Conservation (phyloP, 208 protist genomes). For the Herpetomonas tarakana region DNA sequence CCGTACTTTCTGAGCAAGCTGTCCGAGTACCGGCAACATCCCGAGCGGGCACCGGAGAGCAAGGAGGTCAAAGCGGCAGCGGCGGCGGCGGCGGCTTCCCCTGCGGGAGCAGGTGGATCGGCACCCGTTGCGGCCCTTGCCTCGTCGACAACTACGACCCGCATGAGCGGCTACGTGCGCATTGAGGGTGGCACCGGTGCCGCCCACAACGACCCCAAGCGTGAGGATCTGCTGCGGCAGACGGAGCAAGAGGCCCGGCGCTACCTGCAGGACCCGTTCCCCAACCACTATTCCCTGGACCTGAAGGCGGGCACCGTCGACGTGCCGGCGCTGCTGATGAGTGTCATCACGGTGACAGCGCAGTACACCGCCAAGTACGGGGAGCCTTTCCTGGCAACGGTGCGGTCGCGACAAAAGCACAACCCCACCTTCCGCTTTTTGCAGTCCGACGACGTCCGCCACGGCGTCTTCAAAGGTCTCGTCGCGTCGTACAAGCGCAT, state of each 20-base stretch:
- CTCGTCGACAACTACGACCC: conserved; percentile 46
- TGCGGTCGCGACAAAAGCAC: conserved; percentile 54
- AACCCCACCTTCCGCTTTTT: conserved; percentile 79
- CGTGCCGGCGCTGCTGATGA: conserved; percentile 61
- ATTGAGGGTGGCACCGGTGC: conserved; percentile 57
- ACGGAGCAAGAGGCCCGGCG: conserved; percentile 68
- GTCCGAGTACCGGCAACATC: conserved; percentile 74
- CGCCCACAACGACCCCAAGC: conserved; percentile 39
- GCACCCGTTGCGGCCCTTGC: background rate
- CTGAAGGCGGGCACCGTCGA: conserved; percentile 61
- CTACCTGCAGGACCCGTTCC: conserved; percentile 79
- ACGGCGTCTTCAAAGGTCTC: conserved; percentile 66
- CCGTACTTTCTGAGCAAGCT: conserved; percentile 87
- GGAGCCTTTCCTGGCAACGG: conserved; percentile 55
- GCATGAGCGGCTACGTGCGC: conserved; percentile 38
- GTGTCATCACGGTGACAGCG: conserved; percentile 70
- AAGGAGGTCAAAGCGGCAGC: conserved; percentile 15
- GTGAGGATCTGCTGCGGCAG: conserved; percentile 65
- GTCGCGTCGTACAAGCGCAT: conserved; percentile 78
- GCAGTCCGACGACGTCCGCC: conserved; percentile 66
- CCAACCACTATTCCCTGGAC: conserved; percentile 65
- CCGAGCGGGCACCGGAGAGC: conserved; percentile 53
- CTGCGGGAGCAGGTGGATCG: conserved; percentile 18
- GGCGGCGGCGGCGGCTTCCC: conserved; percentile 17
- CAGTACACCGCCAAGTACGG: conserved; percentile 90